These are phyloP conservation scores for Diaporthe ilicicola DNA, from an alignment of 2,329 filamentous ascomycete genomes.

Conservation along the genomic window DNA sequence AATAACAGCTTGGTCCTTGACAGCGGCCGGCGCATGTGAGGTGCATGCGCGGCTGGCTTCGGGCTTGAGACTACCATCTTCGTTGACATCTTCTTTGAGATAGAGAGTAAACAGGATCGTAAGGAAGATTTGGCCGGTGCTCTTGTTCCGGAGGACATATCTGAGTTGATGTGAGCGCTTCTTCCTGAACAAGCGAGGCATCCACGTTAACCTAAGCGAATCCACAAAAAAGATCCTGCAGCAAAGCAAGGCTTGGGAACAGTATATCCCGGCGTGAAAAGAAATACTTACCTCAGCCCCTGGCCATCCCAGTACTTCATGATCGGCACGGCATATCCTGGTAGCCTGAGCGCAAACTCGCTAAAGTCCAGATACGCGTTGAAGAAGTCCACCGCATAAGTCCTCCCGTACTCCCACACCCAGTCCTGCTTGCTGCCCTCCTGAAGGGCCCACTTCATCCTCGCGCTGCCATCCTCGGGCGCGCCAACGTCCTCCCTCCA, in stretches of 20 bases:
- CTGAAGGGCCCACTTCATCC: slow-evolving; percentile 68
- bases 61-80: slow-evolving; percentile 64
- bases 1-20: slow-evolving; percentile 37
- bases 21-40: slow-evolving; percentile 41
- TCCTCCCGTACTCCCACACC: slow-evolving; percentile 62
- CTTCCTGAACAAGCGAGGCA: slow-evolving; percentile 33
- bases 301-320: slow-evolving; percentile 85
- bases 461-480: slow-evolving; percentile 59
- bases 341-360: slow-evolving; percentile 75
- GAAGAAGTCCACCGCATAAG: slow-evolving; percentile 75
- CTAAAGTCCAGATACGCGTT: slow-evolving; percentile 91
- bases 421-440: slow-evolving; percentile 58
- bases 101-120: slow-evolving; percentile 84
- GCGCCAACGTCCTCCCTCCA: slow-evolving; percentile 56
- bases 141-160: slow-evolving; percentile 88
- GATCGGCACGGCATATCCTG: slow-evolving; percentile 77
- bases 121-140: slow-evolving; percentile 78
- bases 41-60: slow-evolving; percentile 42
- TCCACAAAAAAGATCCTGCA: slow-evolving; percentile 36
- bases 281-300: slow-evolving; percentile 69
- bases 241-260: not conserved
- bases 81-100: slow-evolving; percentile 70
- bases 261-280: slow-evolving; percentile 4
- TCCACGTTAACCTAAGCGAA: slow-evolving; percentile 33
- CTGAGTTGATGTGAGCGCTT: slow-evolving; percentile 84